These are phyloP conservation scores for Acacia acuminata DNA, from an alignment of 306 rosid species.

Conservation along the genomic window DNA sequence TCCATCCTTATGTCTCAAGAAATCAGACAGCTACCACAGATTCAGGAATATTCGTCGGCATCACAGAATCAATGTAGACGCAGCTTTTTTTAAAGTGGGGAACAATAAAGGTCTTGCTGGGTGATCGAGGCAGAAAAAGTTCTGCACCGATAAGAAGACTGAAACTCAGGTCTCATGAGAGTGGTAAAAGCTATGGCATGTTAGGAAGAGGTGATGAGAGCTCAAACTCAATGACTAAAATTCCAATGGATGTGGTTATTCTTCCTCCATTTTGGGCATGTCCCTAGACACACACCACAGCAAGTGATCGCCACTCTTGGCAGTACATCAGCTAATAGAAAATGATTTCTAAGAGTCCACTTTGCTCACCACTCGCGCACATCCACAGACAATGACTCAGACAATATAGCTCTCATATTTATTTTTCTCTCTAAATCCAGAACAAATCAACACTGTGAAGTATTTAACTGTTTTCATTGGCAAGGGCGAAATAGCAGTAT, in stretches of 20 bases:
- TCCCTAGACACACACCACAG: not conserved
- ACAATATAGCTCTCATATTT: not conserved
- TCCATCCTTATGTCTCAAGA: too few species aligned
- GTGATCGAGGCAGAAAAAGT: not conserved
- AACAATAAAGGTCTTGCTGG: not conserved
- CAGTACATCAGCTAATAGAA: not conserved
- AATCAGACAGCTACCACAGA: too few species aligned
- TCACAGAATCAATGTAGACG: not conserved
- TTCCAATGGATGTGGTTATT: not conserved
- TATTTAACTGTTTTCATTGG: not conserved
- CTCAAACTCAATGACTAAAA: not conserved
- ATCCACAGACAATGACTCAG: not conserved
- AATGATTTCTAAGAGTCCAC: not conserved
- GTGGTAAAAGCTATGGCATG: not conserved
- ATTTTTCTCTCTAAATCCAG: not conserved
- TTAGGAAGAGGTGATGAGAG: not conserved
- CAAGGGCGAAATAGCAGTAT: not conserved
- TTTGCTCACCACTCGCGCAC: not conserved
- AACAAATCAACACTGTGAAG: not conserved
- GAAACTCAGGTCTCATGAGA: not conserved
- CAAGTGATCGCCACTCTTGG: not conserved
- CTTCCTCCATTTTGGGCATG: not conserved
- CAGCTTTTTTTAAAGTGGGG: not conserved
- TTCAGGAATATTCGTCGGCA: not conserved
- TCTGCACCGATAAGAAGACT: not conserved